These are phyloP conservation scores for Scytalidium sp. DNA, from an alignment of 2,329 filamentous ascomycete species.

Conservation along the genomic window DNA sequence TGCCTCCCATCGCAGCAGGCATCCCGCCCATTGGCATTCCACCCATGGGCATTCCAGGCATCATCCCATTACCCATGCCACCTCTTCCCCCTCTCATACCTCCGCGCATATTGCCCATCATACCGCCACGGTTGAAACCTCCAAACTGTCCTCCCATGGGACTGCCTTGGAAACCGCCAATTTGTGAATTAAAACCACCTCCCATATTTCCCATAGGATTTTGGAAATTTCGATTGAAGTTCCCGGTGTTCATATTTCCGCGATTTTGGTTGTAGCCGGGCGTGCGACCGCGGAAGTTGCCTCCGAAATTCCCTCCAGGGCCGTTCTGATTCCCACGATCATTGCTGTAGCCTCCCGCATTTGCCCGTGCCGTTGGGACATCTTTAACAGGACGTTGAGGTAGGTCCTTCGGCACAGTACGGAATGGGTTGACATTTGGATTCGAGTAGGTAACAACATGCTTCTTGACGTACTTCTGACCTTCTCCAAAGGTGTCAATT, in stretches of 20 bases:
- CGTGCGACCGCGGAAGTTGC: constrained; percentile 48
- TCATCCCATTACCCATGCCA: constrained; percentile 41
- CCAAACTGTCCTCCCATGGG: constrained; percentile 42
- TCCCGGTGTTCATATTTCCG: constrained; percentile 48
- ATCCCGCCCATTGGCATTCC: constrained; percentile 54
- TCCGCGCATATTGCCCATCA: constrained; percentile 49
- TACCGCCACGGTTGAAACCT: constrained; percentile 50
- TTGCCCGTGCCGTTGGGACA: constrained; percentile 49
- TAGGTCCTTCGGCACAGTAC: constrained; percentile 85
- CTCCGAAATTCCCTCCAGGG: constrained; percentile 26
- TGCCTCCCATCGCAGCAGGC: constrained; percentile 42
- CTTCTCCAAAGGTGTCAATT: constrained; percentile 63
- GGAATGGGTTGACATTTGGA: constrained; percentile 80
- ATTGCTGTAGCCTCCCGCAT: constrained; percentile 48
- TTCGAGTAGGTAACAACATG: constrained; percentile 72
- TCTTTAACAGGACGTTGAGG: constrained; percentile 68
- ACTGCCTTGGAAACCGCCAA: constrained; percentile 45
- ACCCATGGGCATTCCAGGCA: constrained; percentile 39
- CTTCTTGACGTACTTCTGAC: constrained; percentile 56
- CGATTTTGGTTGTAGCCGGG: constrained; percentile 38
- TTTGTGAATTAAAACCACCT: constrained; percentile 37
- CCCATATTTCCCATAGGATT: constrained; percentile 41
- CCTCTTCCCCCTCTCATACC: constrained; percentile 58
- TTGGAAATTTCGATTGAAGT: constrained; percentile 49
- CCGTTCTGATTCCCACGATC: constrained; percentile 32